Evolutionary conservation across 169 alveolate genomes (phyloP).

Genomic region (Eimeria sp.): DNA sequence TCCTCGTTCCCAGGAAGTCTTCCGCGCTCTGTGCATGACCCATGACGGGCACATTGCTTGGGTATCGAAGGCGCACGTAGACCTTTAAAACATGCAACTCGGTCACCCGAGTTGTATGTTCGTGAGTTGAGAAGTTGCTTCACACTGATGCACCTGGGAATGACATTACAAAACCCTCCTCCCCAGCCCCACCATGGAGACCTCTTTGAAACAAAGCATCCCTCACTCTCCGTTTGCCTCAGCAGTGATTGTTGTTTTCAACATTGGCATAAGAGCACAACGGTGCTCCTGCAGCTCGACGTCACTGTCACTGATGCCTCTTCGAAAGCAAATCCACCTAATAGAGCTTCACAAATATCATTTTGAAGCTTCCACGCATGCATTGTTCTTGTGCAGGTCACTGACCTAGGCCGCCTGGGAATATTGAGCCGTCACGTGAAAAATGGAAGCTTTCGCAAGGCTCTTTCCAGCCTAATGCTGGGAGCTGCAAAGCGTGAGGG

Average conservation of each 20-base stretch:
- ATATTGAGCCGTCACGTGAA: constrained; percentile 64
- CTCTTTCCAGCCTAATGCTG: constrained; percentile 78
- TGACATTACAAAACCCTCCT: no score
- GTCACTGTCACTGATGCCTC: not conserved
- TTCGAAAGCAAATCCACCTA: no score
- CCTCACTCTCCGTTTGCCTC: not conserved
- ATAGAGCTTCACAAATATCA: not conserved
- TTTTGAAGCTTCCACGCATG: not conserved
- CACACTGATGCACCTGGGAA: not conserved
- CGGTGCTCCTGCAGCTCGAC: not conserved
- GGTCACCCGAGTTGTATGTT: not conserved
- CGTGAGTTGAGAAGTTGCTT: not conserved
- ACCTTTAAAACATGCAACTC: not conserved
- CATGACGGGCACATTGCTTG: constrained; percentile 84
- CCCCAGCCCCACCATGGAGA: not conserved
- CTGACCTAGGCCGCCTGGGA: constrained; percentile 82
- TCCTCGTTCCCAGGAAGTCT: constrained; percentile 79
- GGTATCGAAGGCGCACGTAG: constrained; percentile 37
- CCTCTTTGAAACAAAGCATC: not conserved
- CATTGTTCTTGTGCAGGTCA: constrained; percentile 71
- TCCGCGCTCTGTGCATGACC: constrained; percentile 85
- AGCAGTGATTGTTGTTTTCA: not conserved
- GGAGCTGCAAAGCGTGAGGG: constrained; percentile 53
- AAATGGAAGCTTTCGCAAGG: constrained; percentile 63
- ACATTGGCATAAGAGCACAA: not conserved